Percentiles rank a stretch among this genome's conserved stretches.
These are phyloP conservation scores for Fusarium torreyae DNA, from an alignment of 2,329 filamentous ascomycete genomes.

Conservation along the genomic window DNA sequence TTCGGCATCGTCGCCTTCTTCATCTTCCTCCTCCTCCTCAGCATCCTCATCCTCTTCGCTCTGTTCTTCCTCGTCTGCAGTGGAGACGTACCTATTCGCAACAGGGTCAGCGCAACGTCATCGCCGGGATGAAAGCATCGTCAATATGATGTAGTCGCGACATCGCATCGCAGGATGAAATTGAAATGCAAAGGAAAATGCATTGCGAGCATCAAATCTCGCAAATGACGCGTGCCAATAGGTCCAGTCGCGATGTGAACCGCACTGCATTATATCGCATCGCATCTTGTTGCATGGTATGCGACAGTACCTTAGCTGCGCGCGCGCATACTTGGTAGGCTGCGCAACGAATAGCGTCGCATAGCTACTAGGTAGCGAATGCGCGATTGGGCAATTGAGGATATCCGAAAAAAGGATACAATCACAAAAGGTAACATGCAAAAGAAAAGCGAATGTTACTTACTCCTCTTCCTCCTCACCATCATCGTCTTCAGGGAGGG, in stretches of 20 bases:
- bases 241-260: conserved; percentile 3
- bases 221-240: conserved; percentile 8
- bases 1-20: conserved; percentile 53
- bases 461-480: conserved; percentile 70
- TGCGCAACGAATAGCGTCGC: conserved; percentile 34
- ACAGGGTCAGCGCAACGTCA: conserved; percentile 34
- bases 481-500: conserved; percentile 67
- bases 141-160: not conserved
- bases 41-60: conserved; percentile 59
- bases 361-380: conserved; percentile 4
- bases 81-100: conserved; percentile 54
- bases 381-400: conserved; percentile 32
- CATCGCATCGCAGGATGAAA: not conserved
- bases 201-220: not conserved
- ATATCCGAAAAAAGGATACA: conserved; percentile 5
- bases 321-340: conserved; percentile 38
- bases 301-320: conserved; percentile 41
- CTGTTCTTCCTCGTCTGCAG: conserved; percentile 60
- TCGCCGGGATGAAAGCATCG: conserved; percentile 5
- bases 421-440: conserved; percentile 12
- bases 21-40: conserved; percentile 57
- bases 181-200: not conserved
- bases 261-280: conserved; percentile 15
- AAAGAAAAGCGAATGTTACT: conserved; percentile 49
- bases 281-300: conserved; percentile 28